These are phyloP conservation scores for Eucalyptus pauciflora DNA, from an alignment of 345 rosid species.

Conservation along the genomic window DNA sequence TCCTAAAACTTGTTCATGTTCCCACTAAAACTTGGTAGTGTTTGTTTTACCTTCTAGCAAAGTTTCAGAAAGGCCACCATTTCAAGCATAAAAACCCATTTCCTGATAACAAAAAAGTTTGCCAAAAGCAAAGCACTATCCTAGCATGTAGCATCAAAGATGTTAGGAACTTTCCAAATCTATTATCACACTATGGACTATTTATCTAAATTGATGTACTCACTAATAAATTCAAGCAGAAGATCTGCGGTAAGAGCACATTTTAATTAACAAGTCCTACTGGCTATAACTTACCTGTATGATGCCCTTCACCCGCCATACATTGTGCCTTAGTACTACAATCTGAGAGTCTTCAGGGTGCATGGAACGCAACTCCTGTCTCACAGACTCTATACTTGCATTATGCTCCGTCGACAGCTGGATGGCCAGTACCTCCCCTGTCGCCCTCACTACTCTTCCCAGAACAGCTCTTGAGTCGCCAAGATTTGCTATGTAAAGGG, in stretches of 20 bases:
- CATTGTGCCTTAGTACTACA: slow-evolving; percentile 33
- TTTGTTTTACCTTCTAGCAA: neutral
- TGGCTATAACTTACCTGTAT: slow-evolving; percentile 20
- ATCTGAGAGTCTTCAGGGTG: slow-evolving; percentile 40
- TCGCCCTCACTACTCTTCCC: slow-evolving; percentile 27
- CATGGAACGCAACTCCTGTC: slow-evolving; percentile 22
- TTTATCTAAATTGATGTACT: neutral
- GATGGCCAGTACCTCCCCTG: slow-evolving; percentile 34
- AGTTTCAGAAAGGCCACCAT: neutral
- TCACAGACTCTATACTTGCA: slow-evolving; percentile 33
- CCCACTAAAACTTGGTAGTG: neutral
- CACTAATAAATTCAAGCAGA: neutral
- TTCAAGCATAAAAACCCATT: neutral
- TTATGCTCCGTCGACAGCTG: slow-evolving; percentile 43
- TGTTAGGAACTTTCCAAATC: neutral
- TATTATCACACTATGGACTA: neutral
- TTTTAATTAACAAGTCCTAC: too few relatives aligned
- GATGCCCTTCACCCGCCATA: slow-evolving; percentile 46
- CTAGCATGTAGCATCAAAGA: neutral
- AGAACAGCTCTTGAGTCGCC: slow-evolving; percentile 49
- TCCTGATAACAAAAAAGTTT: neutral
- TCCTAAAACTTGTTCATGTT: neutral
- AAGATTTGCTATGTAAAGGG: slow-evolving; percentile 30
- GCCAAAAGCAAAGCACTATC: neutral
- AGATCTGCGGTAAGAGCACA: neutral